Evolutionary conservation across 106 monocot genomes (phyloP).

Genomic region (Acorus calamus): DNA sequence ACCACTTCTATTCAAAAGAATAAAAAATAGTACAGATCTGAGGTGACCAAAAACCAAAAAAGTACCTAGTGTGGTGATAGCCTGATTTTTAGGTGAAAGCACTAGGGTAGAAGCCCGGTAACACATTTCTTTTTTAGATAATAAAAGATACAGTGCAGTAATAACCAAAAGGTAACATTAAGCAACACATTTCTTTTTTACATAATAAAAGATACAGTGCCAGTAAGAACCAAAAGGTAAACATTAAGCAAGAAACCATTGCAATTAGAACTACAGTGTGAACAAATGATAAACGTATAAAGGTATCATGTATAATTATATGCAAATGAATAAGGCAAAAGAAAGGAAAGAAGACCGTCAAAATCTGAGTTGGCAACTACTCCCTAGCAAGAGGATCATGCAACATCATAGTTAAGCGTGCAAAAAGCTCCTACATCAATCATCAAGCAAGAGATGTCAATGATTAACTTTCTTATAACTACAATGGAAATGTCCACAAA

Average conservation of each 20-base stretch:
- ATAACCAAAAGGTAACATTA: too few relatives aligned
- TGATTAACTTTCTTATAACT: neutral
- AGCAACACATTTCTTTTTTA: too few relatives aligned
- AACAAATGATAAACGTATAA: neutral
- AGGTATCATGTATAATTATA: neutral
- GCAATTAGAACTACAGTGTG: too few relatives aligned
- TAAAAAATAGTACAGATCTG: too few relatives aligned
- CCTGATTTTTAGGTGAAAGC: too few relatives aligned
- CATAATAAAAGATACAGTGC: neutral
- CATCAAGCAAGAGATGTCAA: conserved; percentile 2
- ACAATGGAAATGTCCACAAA: neutral
- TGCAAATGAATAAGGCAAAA: neutral
- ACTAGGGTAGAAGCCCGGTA: too few relatives aligned
- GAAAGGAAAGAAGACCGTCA: conserved; percentile 34
- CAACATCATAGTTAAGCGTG: conserved; percentile 85
- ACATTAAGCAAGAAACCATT: too few relatives aligned
- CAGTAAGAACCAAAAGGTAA: neutral
- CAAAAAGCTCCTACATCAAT: conserved; percentile 76
- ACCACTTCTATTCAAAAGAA: too few relatives aligned
- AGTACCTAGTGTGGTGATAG: too few relatives aligned
- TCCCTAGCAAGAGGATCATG: conserved; percentile 86
- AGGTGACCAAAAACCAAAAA: too few relatives aligned
- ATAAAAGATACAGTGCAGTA: too few relatives aligned
- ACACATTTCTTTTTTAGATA: too few relatives aligned
- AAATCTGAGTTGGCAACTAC: conserved; percentile 71